A percentile compares a stretch with the other conserved stretches of the same genome.
These are phyloP conservation scores for Paspalum notatum DNA, from an alignment of 176 grass and related monocot species.

Conservation along the genomic window DNA sequence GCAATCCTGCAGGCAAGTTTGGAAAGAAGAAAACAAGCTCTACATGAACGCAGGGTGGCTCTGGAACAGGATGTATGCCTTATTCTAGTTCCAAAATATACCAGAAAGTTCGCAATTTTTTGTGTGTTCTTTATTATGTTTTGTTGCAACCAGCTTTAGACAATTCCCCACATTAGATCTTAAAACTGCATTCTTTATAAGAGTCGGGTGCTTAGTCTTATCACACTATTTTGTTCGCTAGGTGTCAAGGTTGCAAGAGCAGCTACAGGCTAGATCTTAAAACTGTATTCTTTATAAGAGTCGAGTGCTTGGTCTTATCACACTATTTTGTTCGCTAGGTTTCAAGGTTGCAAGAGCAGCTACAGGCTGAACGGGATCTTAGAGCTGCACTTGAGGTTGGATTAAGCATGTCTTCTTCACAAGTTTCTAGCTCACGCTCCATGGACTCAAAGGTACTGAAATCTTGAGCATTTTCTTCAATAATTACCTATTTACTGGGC, in stretches of 20 bases:
- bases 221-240: constrained; percentile 42
- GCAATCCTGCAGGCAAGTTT: constrained; percentile 96
- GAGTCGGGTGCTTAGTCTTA: constrained; percentile 12
- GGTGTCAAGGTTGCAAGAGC: constrained; percentile 99
- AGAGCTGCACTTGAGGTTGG: constrained; percentile 99
- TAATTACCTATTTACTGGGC: not conserved
- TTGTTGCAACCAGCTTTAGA: not conserved
- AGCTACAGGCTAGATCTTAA: not conserved
- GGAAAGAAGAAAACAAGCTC: constrained; percentile 99
- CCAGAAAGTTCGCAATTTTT: constrained; percentile 20
- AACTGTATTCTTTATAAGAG: not conserved
- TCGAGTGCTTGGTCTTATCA: constrained; percentile 13
- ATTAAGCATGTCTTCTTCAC: constrained; percentile 91
- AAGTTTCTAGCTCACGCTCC: constrained; percentile 66
- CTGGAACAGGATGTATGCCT: constrained; percentile 97
- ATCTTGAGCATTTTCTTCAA: constrained; percentile 1
- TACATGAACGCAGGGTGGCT: constrained; percentile 90
- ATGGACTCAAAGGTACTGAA: constrained; percentile 93
- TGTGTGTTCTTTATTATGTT: constrained; percentile 1
- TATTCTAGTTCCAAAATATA: constrained; percentile 36
- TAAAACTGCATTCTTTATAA: constrained; percentile 8
- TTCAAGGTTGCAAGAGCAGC: constrained; percentile 97
- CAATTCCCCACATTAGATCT: not conserved
- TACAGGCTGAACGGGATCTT: constrained; percentile 95
- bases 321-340: constrained; percentile 62